Evolutionary conservation across 306 rosid genomes (phyloP).

Genomic region (Medicago truncatula): MtrunA17r5.0-ANR NC_053044.1:48193001-48193500

Average conservation of each 20-base stretch:
- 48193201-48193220: slow-evolving; percentile 56
- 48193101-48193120: slow-evolving; percentile 57
- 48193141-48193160: slow-evolving; percentile 43
- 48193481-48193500: slow-evolving; percentile 38
- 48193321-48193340: slow-evolving; percentile 25
- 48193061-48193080: slow-evolving; percentile 71
- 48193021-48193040: background rate
- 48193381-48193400: slow-evolving; percentile 76
- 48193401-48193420: slow-evolving; percentile 47
- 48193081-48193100: slow-evolving; percentile 70
- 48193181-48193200: slow-evolving; percentile 60
- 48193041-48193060: slow-evolving; percentile 64
- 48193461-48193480: slow-evolving; percentile 41
- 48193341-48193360: slow-evolving; percentile 22
- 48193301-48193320: slow-evolving; percentile 53
- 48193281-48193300: slow-evolving; percentile 70
- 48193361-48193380: slow-evolving; percentile 65
- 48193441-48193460: background rate
- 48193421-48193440: slow-evolving; percentile 34
- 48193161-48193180: slow-evolving; percentile 66
- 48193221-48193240: slow-evolving; percentile 43
- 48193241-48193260: slow-evolving; percentile 52
- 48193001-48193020: background rate
- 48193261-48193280: slow-evolving; percentile 60
- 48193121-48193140: slow-evolving; percentile 49